phyloP scores from a whole-genome alignment of 2,329 filamentous ascomycete genomes.

The Lecanicillium sp. region DNA sequence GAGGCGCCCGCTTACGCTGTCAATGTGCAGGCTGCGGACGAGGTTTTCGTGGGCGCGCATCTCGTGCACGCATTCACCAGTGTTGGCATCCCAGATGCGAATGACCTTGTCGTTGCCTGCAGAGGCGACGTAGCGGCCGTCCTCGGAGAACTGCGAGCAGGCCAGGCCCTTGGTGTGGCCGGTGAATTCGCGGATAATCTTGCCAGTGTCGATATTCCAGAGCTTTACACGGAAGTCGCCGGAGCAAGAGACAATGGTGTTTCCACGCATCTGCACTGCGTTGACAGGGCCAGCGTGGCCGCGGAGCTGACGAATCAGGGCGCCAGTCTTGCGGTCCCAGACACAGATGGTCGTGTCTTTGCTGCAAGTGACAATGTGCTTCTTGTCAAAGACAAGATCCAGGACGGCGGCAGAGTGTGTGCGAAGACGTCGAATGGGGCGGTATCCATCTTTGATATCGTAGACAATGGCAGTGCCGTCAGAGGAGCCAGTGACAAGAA shows the following conservation, averaged over 20 bases:
- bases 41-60: slow-evolving; percentile 78
- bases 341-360: slow-evolving; percentile 93
- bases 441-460: slow-evolving; percentile 70
- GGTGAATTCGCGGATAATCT: slow-evolving; percentile 80
- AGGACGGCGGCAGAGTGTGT: slow-evolving; percentile 83
- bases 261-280: slow-evolving; percentile 87
- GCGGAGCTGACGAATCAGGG: slow-evolving; percentile 66
- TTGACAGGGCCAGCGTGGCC: slow-evolving; percentile 93
- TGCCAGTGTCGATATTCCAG: slow-evolving; percentile 87
- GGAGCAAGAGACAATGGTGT: slow-evolving; percentile 86
- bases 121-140: slow-evolving; percentile 86
- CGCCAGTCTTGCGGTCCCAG: slow-evolving; percentile 78
- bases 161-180: slow-evolving; percentile 90
- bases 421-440: slow-evolving; percentile 67
- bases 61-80: slow-evolving; percentile 72
- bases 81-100: slow-evolving; percentile 91
- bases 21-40: slow-evolving; percentile 84
- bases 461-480: slow-evolving; percentile 89
- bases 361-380: slow-evolving; percentile 92
- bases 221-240: slow-evolving; percentile 90
- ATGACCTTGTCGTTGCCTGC: slow-evolving; percentile 94
- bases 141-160: slow-evolving; percentile 92
- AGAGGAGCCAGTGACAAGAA: slow-evolving; percentile 91
- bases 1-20: slow-evolving; percentile 76
- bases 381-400: slow-evolving; percentile 86